Percentiles rank a stretch among this genome's conserved stretches.
phyloP scores from a whole-genome alignment of 345 rosid species.

The Heritiera fomes region DNA sequence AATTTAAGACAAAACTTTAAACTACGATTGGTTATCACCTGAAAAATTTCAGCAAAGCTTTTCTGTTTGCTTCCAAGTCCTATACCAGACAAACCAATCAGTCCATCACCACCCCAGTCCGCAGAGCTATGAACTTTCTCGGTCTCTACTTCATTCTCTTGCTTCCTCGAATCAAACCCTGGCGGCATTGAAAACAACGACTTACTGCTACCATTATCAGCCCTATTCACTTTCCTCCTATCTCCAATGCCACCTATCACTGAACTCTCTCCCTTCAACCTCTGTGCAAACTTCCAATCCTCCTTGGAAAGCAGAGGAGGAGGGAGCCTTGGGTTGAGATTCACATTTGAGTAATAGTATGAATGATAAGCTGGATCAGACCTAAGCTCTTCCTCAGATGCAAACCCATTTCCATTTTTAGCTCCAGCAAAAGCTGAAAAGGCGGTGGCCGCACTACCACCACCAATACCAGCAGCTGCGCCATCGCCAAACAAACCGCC shows the following conservation, averaged over 20 bases:
- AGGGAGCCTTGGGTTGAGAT: slow-evolving; percentile 88
- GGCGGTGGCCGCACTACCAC: slow-evolving; percentile 22
- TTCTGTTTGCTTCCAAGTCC: slow-evolving; percentile 72
- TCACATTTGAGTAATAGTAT: slow-evolving; percentile 74
- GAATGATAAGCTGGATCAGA: slow-evolving; percentile 72
- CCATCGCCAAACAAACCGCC: slow-evolving; percentile 61
- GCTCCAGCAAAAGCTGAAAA: slow-evolving; percentile 48
- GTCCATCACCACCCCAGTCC: slow-evolving; percentile 82
- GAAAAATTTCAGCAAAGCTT: slow-evolving; percentile 76
- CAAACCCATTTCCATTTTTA: slow-evolving; percentile 48
- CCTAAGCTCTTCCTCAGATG: slow-evolving; percentile 70
- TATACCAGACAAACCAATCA: slow-evolving; percentile 71
- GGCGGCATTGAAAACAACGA: slow-evolving; percentile 75
- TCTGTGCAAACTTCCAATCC: slow-evolving; percentile 83
- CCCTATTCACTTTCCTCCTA: slow-evolving; percentile 55
- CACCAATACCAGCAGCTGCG: slow-evolving; percentile 17
- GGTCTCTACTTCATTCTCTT: slow-evolving; percentile 44
- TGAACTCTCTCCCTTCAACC: slow-evolving; percentile 61
- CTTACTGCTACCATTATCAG: slow-evolving; percentile 47
- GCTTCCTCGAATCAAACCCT: slow-evolving; percentile 72
- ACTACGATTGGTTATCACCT: slow-evolving; percentile 44
- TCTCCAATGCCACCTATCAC: slow-evolving; percentile 75
- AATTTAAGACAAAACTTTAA: background rate
- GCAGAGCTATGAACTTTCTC: slow-evolving; percentile 47
- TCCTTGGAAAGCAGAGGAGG: slow-evolving; percentile 86